phyloP scores from a whole-genome alignment of 352 stramenopile species.

The Globisporangium abappressorium region DNA sequence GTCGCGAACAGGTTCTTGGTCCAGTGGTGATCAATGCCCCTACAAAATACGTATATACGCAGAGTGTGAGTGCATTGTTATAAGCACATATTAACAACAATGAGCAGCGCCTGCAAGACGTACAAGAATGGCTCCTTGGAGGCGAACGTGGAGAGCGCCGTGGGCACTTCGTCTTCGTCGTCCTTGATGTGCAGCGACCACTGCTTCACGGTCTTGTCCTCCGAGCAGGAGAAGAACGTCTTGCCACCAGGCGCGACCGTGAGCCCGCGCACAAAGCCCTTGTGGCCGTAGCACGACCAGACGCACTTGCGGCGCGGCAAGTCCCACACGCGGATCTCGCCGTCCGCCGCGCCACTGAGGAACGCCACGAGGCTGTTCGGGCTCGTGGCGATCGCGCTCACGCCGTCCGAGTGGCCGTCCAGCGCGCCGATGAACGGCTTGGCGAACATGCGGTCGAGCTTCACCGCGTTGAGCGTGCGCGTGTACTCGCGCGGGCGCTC shows the following conservation, averaged over 20 bases:
- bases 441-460: slow-evolving; percentile 99
- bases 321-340: slow-evolving; percentile 97
- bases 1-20: slow-evolving; percentile 90
- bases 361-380: slow-evolving; percentile 89
- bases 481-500: slow-evolving; percentile 94
- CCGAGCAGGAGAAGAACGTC: slow-evolving; percentile 92
- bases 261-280: slow-evolving; percentile 92
- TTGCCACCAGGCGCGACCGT: slow-evolving; percentile 72
- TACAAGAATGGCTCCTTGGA: slow-evolving; percentile 87
- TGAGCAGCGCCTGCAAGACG: slow-evolving; percentile 13
- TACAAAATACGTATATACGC: slow-evolving; percentile 44
- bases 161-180: slow-evolving; percentile 67
- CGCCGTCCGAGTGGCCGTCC: slow-evolving; percentile 96
- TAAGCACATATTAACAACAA: neutral
- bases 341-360: slow-evolving; percentile 88
- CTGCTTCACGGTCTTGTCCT: slow-evolving; percentile 95
- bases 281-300: slow-evolving; percentile 92
- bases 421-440: slow-evolving; percentile 97
- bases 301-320: slow-evolving; percentile 93
- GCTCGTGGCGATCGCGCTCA: slow-evolving; percentile 92
- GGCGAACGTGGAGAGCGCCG: slow-evolving; percentile 66
- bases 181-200: slow-evolving; percentile 80
- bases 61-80: neutral
- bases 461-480: slow-evolving; percentile 95
- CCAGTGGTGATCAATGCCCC: slow-evolving; percentile 98